Conservation (phyloP, 352 stramenopile genomes). For the Elongisporangium prolatum region DNA sequence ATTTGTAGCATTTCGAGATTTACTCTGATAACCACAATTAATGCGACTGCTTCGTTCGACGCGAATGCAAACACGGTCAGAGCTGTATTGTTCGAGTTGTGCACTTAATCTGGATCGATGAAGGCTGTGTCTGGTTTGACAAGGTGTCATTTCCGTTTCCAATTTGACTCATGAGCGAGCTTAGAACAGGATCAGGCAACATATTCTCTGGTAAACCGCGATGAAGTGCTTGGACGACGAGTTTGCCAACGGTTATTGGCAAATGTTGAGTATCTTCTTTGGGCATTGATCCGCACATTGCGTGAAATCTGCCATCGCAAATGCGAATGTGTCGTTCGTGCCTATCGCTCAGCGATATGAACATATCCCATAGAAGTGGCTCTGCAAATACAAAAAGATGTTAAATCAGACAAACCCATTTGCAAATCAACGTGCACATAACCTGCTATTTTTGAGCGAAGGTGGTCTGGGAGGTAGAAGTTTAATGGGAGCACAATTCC, state of each 20-base stretch:
- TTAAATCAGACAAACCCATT: not conserved
- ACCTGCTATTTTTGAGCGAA: conserved; percentile 14
- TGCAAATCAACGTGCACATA: not conserved
- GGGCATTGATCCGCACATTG: not conserved
- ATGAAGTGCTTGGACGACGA: not conserved
- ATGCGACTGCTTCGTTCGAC: too few species aligned
- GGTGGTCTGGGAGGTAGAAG: conserved; percentile 12
- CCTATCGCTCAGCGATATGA: conserved; percentile 8
- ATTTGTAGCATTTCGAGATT: too few species aligned
- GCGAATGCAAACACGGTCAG: too few species aligned
- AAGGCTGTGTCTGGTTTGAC: not conserved
- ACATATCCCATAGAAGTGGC: conserved; percentile 12
- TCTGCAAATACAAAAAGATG: conserved; percentile 3
- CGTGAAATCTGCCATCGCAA: conserved; percentile 11
- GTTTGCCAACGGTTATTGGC: not conserved
- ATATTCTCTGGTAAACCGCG: not conserved
- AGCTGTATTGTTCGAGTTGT: not conserved
- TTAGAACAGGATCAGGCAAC: not conserved
- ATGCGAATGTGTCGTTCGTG: conserved; percentile 10
- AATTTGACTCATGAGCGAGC: not conserved
- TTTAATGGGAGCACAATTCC: conserved; percentile 5
- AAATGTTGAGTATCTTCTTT: not conserved
- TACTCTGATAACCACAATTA: too few species aligned
- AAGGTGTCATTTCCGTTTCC: not conserved
- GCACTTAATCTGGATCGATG: not conserved